Percentiles rank a stretch among this genome's conserved stretches.
Conservation (phyloP, 305 asterid species). For the Rubia balearica region DNA sequence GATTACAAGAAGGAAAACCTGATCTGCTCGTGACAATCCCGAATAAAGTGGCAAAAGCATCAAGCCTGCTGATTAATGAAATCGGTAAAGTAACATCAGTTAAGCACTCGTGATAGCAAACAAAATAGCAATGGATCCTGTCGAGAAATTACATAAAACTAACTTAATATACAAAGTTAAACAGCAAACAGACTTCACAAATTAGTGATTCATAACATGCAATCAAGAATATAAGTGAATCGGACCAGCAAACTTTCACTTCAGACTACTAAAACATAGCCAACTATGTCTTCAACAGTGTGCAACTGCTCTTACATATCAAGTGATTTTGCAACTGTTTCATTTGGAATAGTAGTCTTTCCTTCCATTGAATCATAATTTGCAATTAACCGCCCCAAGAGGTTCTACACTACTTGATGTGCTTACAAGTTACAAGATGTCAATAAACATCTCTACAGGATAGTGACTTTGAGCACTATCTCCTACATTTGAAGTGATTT, state of each 20-base stretch:
- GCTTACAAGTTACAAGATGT: background rate
- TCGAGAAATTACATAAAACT: conserved; percentile 4
- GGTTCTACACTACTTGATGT: background rate
- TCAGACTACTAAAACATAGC: background rate
- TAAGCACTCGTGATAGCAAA: background rate
- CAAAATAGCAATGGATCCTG: conserved; percentile 8
- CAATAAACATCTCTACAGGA: background rate
- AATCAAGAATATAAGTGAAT: background rate
- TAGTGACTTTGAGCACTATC: conserved; percentile 4
- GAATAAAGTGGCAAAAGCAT: conserved; percentile 79
- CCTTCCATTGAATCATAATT: background rate
- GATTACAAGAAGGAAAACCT: conserved; percentile 34
- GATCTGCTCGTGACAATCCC: conserved; percentile 84
- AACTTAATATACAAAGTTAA: background rate
- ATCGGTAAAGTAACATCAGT: conserved; percentile 12
- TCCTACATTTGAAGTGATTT: conserved; percentile 3
- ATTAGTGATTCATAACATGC: background rate
- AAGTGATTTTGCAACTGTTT: conserved; percentile 1
- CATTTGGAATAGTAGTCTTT: background rate
- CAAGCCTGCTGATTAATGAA: conserved; percentile 47
- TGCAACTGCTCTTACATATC: background rate
- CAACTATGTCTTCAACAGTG: background rate
- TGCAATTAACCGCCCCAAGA: background rate
- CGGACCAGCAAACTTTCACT: background rate
- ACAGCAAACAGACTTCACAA: background rate